Percentiles rank a stretch among this genome's conserved stretches.
Evolutionary conservation across 2,329 filamentous ascomycete species (phyloP).

Genomic region (Aspergillus luchuensis): DNA sequence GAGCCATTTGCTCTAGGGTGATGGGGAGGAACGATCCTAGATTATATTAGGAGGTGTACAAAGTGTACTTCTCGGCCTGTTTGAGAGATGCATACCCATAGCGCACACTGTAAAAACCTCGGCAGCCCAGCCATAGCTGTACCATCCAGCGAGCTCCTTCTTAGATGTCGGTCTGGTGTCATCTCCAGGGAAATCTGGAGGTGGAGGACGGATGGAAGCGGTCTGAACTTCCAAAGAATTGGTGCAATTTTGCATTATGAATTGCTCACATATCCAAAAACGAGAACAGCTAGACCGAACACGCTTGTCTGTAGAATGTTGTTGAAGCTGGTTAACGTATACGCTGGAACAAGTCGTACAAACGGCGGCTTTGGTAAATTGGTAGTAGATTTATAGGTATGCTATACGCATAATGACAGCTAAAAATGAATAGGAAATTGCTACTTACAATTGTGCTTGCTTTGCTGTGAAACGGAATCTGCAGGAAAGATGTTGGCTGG

Average conservation of each 20-base stretch:
- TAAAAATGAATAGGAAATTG: background rate
- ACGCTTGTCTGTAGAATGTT: background rate
- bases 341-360: background rate
- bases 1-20: constrained; percentile 86
- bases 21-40: constrained; percentile 93
- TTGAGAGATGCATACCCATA: constrained; percentile 54
- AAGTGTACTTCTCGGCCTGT: background rate
- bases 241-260: constrained; percentile 37
- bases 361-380: background rate
- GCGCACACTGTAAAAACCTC: constrained; percentile 96
- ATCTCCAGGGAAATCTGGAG: constrained; percentile 72
- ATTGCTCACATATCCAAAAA: constrained; percentile 17
- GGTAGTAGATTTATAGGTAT: background rate
- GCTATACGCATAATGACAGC: background rate
- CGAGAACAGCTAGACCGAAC: background rate
- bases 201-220: constrained; percentile 29
- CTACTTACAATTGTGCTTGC: background rate
- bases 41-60: constrained; percentile 13
- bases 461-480: background rate
- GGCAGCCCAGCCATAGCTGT: constrained; percentile 92
- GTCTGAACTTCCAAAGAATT: constrained; percentile 37
- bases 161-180: constrained; percentile 84
- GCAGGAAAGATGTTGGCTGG: background rate
- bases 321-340: background rate
- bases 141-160: constrained; percentile 91